Evolutionary conservation across 305 asterid species (phyloP).

Genomic region (Fraxinus baroniana): DNA sequence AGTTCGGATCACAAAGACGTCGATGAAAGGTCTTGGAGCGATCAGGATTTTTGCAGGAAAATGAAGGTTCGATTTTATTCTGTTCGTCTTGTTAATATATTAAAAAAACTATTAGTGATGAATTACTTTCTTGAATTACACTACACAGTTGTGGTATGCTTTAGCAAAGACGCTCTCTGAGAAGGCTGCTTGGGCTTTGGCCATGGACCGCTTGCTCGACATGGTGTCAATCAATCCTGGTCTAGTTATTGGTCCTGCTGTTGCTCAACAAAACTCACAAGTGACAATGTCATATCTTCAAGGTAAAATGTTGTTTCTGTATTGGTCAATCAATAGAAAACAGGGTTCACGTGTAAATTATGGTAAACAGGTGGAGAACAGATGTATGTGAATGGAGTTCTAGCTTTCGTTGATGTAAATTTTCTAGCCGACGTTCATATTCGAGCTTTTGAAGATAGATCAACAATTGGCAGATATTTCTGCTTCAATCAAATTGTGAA

Average conservation of each 20-base stretch:
- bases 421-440: constrained; percentile 49
- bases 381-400: constrained; percentile 46
- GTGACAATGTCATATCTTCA: constrained; percentile 46
- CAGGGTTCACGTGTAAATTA: background rate
- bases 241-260: constrained; percentile 42
- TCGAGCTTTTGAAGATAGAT: constrained; percentile 42
- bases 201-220: constrained; percentile 45
- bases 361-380: constrained; percentile 35
- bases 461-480: constrained; percentile 44
- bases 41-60: constrained; percentile 37
- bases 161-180: constrained; percentile 47
- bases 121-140: background rate
- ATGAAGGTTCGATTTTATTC: constrained; percentile 27
- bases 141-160: constrained; percentile 44
- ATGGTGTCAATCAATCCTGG: constrained; percentile 50
- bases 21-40: constrained; percentile 49
- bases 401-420: constrained; percentile 43
- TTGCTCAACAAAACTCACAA: constrained; percentile 35
- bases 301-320: constrained; percentile 22
- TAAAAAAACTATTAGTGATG: background rate
- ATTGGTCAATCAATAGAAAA: background rate
- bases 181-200: constrained; percentile 50
- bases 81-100: background rate
- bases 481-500: constrained; percentile 44
- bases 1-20: constrained; percentile 33